These are phyloP conservation scores for Pycnococcus provasolii DNA, from an alignment of 139 green algal species.

Conservation along the genomic window DNA sequence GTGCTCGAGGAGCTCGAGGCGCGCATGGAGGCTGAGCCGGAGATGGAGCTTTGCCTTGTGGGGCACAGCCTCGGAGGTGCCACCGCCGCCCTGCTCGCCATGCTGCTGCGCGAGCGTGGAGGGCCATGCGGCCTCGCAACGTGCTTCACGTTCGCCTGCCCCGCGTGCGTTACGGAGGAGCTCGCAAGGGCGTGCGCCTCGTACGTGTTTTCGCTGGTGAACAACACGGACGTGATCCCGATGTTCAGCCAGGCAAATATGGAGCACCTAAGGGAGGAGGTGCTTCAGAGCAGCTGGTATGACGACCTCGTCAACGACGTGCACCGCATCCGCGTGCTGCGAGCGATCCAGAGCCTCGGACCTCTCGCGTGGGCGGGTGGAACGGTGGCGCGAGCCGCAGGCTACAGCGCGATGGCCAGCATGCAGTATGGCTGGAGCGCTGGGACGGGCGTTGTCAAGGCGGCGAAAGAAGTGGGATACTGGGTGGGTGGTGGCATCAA, in stretches of 20 bases:
- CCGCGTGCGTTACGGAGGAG: constrained; percentile 37
- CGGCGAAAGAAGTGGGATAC: too few species aligned
- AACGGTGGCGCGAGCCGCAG: too few species aligned
- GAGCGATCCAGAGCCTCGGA: too few species aligned
- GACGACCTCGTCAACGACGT: too few species aligned
- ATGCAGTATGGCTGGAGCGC: too few species aligned
- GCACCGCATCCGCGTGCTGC: too few species aligned
- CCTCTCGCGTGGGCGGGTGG: too few species aligned
- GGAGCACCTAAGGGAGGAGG: constrained; percentile 32
- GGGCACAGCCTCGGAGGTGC: constrained; percentile 39
- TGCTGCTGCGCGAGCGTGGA: constrained; percentile 32
- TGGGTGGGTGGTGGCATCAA: too few species aligned
- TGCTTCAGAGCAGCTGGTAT: background rate
- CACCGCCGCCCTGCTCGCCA: constrained; percentile 37
- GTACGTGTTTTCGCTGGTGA: constrained; percentile 40
- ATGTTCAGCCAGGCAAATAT: constrained; percentile 32
- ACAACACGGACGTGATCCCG: constrained; percentile 37
- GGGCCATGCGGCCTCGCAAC: constrained; percentile 12
- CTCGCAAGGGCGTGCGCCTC: constrained; percentile 30
- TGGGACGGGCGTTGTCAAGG: too few species aligned
- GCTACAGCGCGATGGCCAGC: too few species aligned
- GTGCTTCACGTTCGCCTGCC: constrained; percentile 37
- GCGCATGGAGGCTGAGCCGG: constrained; percentile 15
- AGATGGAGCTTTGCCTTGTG: constrained; percentile 26
- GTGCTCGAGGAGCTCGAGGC: background rate